These are phyloP conservation scores for Euclidium syriacum DNA, from an alignment of 345 rosid genomes.

Conservation along the genomic window DNA sequence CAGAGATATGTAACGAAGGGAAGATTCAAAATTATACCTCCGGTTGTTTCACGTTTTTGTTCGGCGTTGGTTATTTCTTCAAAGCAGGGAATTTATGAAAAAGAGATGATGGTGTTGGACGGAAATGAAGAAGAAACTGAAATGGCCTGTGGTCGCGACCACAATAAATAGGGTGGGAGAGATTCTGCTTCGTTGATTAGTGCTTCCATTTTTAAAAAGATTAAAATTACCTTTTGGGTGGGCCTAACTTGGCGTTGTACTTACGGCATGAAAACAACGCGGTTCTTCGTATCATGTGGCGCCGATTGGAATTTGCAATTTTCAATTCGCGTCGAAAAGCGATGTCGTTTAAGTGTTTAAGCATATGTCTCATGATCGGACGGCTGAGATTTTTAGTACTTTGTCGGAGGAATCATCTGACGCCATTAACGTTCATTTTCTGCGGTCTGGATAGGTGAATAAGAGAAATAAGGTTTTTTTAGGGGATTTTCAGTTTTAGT, in stretches of 20 bases:
- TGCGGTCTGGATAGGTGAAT: no score
- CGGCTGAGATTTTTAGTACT: not conserved
- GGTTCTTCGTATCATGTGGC: constrained; percentile 22
- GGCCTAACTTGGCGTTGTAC: constrained; percentile 32
- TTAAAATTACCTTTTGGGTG: not conserved
- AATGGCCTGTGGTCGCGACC: constrained; percentile 28
- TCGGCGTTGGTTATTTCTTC: constrained; percentile 13
- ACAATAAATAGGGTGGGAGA: constrained; percentile 22
- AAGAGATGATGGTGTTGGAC: not conserved
- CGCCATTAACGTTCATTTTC: not conserved
- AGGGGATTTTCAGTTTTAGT: no score
- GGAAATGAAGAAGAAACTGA: constrained; percentile 3
- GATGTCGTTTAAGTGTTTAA: not conserved
- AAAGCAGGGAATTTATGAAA: not conserved
- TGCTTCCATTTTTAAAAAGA: not conserved
- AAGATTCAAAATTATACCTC: constrained; percentile 1
- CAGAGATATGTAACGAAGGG: not conserved
- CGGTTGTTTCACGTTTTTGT: not conserved
- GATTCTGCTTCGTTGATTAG: constrained; percentile 19
- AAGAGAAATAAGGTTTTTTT: no score
- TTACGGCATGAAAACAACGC: constrained; percentile 21
- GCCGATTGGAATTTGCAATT: not conserved
- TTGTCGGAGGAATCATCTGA: not conserved
- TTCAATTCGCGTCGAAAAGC: not conserved
- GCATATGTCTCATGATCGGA: not conserved